Base-by-base conservation (phyloP, 495 filamentous ascomycete species). In the Xeromyces bisporus region DNA sequence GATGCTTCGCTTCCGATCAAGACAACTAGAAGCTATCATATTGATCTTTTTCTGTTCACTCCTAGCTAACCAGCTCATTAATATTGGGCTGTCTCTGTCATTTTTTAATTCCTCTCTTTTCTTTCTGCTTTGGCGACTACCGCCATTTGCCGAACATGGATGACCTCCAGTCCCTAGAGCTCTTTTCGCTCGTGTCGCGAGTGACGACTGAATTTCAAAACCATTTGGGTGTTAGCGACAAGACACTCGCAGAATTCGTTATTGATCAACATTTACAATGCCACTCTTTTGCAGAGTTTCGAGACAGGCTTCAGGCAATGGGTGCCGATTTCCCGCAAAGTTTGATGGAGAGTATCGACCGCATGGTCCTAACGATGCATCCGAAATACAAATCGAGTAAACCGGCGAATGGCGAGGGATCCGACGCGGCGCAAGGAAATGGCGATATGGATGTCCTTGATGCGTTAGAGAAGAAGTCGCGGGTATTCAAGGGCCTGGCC, bases 131-230 rank as follows among this genome's bases (percentile, higher is more conserved):
- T n/a, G n/a, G 29, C 28, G 8, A 10, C 27, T 23, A 8, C 28
- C 18, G 6, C 17, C 17, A 31, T 17, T 12, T 25, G 24, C 36
- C 37, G 20, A 44, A 18, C 36, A 93, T 97, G 81, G 86, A 92
- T 50, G 83, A 92, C 51, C 67, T 96, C 35, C 73, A 79, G 43
- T 79, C 76, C 39, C 73, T 97, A 40, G 89, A 97, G 60, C 64
- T 91, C 38, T 72, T 96, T 36, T 91, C 83, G 38, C 72, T 97
- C 35, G 85, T 96, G 38, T 86, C 82, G 27, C 92, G 87, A 54
- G 82, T 97, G 42, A 93, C 83, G 21, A 83, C 76, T 18, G 89
- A 97, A 58, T 63, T 96, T 26, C 77, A 84, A 41, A 97, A 97
- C 55, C 80, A 97, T 56, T 56, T 97, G 32, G 84, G 87, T 18